Base-by-base conservation (phyloP, 352 stramenopile species). In the Thalassiosira mediterranea region DNA sequence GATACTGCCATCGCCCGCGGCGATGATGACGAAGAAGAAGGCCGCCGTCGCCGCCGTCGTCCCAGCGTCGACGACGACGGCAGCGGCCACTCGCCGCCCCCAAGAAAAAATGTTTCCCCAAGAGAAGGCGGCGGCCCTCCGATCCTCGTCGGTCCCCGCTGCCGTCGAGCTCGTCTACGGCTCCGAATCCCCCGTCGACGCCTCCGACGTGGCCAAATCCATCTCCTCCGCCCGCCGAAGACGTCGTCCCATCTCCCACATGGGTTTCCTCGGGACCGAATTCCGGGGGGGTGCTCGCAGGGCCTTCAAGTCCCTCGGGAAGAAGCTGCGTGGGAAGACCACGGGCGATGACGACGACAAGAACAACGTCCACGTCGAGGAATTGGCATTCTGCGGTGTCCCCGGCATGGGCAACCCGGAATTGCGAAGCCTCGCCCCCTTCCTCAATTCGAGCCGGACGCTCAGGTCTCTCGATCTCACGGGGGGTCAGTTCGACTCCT, bases 111-210 rank as follows among this genome's bases (percentile, higher is more conserved):
- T n/a, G n/a, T n/a, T n/a, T n/a, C n/a, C n/a, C n/a, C n/a, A n/a
- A n/a, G n/a, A n/a, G n/a, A n/a, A n/a, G n/a, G n/a, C n/a, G n/a
- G n/a, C n/a, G n/a, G n/a, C n/a, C n/a, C n/a, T n/a, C n/a, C n/a
- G n/a, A n/a, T n/a, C n/a, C n/a, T n/a, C n/a, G n/a, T n/a, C n/a
- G n/a, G n/a, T n/a, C 15, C 32, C 53, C 7, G 44, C 38, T 8
- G 54, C 66, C 28, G 26, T 76, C 19, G 34, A 68, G 21, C 49
- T 76, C 17, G 59, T 76, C 26, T 76, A 65, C 52, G 67, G 67
- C 19, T 57, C 67, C 0, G 67, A 76, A 65, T 51, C 48, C n/a
- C 56, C 57, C 40, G 17, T 76, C 5, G 15, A 56, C 10, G 13
- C 57, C 2, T 15, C 52, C 17, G 48, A 65, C 23, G 17, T 76